These are phyloP conservation scores for Russula foetens DNA, from an alignment of 768 basidiomycete genomes.

Conservation along the genomic window DNA sequence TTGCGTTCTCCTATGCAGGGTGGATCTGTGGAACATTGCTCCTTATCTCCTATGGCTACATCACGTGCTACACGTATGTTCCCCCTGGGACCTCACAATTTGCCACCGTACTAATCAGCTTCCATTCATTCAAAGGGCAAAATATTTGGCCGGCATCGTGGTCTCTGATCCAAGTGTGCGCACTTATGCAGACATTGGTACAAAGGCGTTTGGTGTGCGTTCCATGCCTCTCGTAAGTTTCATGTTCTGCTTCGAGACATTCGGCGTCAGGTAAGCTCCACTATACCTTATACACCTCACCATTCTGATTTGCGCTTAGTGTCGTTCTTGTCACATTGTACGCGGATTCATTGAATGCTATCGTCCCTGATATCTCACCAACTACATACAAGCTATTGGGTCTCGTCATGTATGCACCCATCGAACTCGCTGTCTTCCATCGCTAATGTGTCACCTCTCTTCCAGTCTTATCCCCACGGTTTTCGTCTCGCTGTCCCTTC, in stretches of 20 bases:
- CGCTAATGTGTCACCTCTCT: not conserved
- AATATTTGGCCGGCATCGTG: constrained; percentile 75
- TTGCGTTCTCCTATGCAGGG: constrained; percentile 88
- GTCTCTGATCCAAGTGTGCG: constrained; percentile 56
- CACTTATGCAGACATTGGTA: constrained; percentile 86
- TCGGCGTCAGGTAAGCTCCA: constrained; percentile 59
- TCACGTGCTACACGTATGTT: constrained; percentile 86
- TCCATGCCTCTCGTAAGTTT: constrained; percentile 56
- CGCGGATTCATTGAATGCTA: constrained; percentile 73
- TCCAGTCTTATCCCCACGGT: constrained; percentile 73
- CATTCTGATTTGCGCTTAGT: constrained; percentile 29
- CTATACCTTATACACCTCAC: not conserved
- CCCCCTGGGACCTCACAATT: not conserved
- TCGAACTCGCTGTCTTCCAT: not conserved
- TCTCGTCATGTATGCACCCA: constrained; percentile 50
- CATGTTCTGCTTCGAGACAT: constrained; percentile 83
- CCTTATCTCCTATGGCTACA: constrained; percentile 64
- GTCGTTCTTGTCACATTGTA: constrained; percentile 86
- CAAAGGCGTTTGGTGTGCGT: constrained; percentile 76
- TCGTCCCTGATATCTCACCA: constrained; percentile 60
- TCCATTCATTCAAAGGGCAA: constrained; percentile 55
- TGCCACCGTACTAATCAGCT: not conserved
- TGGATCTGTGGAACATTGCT: constrained; percentile 75
- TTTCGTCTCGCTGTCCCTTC: constrained; percentile 75
- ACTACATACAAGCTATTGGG: constrained; percentile 71